Evolutionary conservation across 352 stramenopile genomes (phyloP), one percentile per base, ranked within the genome.

Genomic region (Globisporangium splendens): DNA sequence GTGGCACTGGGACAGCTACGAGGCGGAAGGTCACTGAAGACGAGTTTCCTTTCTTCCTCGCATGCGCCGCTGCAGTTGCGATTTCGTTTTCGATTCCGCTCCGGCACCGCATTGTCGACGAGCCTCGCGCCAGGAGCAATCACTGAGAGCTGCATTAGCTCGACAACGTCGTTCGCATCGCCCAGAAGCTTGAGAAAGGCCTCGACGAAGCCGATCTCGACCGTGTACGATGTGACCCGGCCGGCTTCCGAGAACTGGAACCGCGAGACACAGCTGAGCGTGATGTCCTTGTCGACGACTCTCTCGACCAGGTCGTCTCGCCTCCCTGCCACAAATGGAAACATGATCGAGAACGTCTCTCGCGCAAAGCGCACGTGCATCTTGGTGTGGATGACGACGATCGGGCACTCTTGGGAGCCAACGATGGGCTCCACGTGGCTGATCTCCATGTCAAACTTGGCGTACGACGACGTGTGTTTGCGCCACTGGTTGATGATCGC

Each of bases 401-500:
- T 15, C 18, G 50, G 52, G 14, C 47, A 8, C 15, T 54, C 51
- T 11, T 52, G 33, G 4, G 52, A 33, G 22, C 47, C 53, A 38
- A n/a, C 15, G 17, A 56, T 46, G 20, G 52, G 10, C 8, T 39
- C 15, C 13, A 58, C 21, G 15, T n/a, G 35, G 31, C 43, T 12
- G 1, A 73, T 18, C 15, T 50, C 47, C 1, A 60, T 51, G 5
- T 39, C 46, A 20, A 70, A 57, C 3, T 24, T 47, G 14, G 59
- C 54, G 28, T 70, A 51, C 14, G 46, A 66, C 15, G 54, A 42
- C 15, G 61, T 67, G 43, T 73, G 68, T 18, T 50, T 50, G 8
- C 58, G 56, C 61, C 65, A 72, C 53, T 72, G 65, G 4, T 61
- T 35, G 8, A 72, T 63, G 6, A 59, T 57, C 14, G 56, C 61